Base-by-base conservation (phyloP, 2,329 filamentous ascomycete genomes). In the Rutstroemia sp. region DNA sequence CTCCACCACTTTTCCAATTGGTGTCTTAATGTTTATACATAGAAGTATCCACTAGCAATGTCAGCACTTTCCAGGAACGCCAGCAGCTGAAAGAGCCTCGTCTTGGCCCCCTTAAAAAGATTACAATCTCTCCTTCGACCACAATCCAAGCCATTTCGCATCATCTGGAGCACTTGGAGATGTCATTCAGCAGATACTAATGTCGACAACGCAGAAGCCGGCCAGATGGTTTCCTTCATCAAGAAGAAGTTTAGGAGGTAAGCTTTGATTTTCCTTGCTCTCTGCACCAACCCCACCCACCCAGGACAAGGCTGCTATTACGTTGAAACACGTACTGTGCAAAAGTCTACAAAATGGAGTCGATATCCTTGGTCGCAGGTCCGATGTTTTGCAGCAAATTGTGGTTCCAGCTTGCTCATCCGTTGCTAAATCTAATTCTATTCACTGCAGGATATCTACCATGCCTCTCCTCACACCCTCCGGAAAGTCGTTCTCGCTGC, bases 401-500 rank as follows among this genome's bases (percentile, higher is more conserved):
- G 42, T 49, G 42, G 37, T 21, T 42, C 37, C 44, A 39, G 12
- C 39, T 23, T 54, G 9, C 10, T 54, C 30, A 50, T 23, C n/a
- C 23, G n/a, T 56, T 49, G 42, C 57, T 55, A 23, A 55, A 50
- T 14, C n/a, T 14, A 45, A 18, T 25, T 44, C 18, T 10, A 9
- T 34, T 37, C n/a, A 25, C 27, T 23, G n/a, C 44, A 55, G 53
- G 48, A 55, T 55, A 37, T 50, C 46, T 18, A 55, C 53, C 46
- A 64, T 64, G 59, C 59, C 63, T 52, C 59, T 65, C 42, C 58
- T 63, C 50, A 52, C 62, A 27, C 63, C 66, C 2, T 57, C 63
- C 2, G 63, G 63, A 49, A 70, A 69, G 39, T 65, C 69, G 2
- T 66, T 68, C 49, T 64, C 63, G 30, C 61, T 71, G 34, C 68